Evolutionary conservation across 495 filamentous ascomycete species (phyloP), one percentile per base, ranked within the genome.

Genomic region (Penicillium subrubescens): DNA sequence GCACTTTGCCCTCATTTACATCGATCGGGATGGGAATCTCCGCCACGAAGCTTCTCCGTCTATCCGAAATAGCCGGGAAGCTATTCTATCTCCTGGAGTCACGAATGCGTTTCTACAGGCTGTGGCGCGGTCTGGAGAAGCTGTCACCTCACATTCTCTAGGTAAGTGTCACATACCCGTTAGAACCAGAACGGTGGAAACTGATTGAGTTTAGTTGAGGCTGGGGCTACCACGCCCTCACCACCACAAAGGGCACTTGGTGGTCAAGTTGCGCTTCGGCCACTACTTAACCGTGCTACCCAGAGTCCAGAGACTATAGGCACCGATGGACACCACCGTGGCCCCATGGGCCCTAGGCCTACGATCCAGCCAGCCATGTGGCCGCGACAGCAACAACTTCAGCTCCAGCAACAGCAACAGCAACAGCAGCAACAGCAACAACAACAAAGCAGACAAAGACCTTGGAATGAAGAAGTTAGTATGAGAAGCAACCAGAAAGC

Each of bases 1-100:
- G 5, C 77, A 80, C 54, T 80, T 74, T 67, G 77, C 77, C 44
- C 64, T 80, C 14, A 77, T 80, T 44, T 80, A 80, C 46, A 70
- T 80, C 44, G 75, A 79, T 55, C 63, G 71, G 34, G 60, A 67
- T 51, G 77, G 76, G 8, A 77, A 77, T 51, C 69, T 80, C 11
- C 72, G 75, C 21, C 74, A 77, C 33, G 71, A 75, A 61, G 68
- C 76, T 6, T 80, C 77, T 12, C 69, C 64, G 0, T 80, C 77
- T 12, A 69, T 80, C 21, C 72, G 70, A 2, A 64, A 72, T 27
- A 75, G 69, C 46, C 72, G 68, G 15, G 72, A 81, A 41, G 64
- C 59, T 15, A 75, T 81, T 12, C 35, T 79, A 1, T 78, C 78
- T 17, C 73, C 75, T 1, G 66, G 74, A 11, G 75, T 80, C 0